phyloP scores from a whole-genome alignment of 1,139 yeast genomes.

The Suhomyces panamericanus region DNA sequence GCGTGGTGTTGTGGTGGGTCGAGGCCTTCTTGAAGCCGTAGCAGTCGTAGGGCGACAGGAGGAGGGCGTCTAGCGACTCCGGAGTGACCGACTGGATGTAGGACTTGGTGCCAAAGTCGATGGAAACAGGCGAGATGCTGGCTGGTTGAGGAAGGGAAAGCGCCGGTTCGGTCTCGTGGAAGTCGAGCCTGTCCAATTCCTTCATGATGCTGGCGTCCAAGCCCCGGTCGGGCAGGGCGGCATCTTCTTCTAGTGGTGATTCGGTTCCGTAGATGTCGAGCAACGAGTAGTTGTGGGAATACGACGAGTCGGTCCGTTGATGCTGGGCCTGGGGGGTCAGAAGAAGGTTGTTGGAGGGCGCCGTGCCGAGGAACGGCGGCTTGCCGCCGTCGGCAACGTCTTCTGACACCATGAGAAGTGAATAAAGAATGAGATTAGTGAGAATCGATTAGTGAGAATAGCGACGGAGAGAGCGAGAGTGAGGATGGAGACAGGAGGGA shows the following conservation, averaged over 20 bases:
- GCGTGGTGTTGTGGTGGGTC: conserved; percentile 44
- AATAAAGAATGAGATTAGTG: background rate
- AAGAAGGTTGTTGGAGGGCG: conserved; percentile 1
- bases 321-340: conserved; percentile 20
- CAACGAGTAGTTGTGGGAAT: conserved; percentile 36
- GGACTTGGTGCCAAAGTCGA: conserved; percentile 4
- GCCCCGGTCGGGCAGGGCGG: conserved; percentile 4
- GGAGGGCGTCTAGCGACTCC: conserved; percentile 12
- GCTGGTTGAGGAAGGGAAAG: background rate
- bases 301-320: conserved; percentile 32
- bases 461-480: background rate
- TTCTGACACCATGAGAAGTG: conserved; percentile 2
- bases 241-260: conserved; percentile 16
- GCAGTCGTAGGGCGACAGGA: conserved; percentile 57
- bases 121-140: conserved; percentile 2
- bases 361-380: background rate
- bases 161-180: conserved; percentile 3
- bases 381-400: background rate
- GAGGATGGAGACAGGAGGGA: background rate
- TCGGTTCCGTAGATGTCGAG: conserved; percentile 25
- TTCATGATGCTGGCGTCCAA: conserved; percentile 9
- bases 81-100: conserved; percentile 9
- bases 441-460: no score
- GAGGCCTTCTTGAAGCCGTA: conserved; percentile 82
- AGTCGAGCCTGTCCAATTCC: conserved; percentile 10